Evolutionary conservation across 1,284 basidiomycete species (phyloP).

Genomic region (Tilletia indica): DNA sequence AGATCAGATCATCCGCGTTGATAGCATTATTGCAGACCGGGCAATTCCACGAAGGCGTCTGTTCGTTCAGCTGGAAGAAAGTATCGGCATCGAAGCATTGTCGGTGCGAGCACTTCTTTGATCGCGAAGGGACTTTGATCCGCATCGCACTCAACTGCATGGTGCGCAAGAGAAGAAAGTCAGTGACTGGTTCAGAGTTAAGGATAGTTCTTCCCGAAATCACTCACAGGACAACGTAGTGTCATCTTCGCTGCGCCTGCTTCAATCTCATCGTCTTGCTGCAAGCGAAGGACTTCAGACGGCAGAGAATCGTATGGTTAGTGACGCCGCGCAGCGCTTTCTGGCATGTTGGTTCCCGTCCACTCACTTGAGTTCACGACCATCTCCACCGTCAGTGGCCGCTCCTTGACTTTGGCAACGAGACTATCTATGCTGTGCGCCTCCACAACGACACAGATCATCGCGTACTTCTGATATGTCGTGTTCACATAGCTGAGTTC

Average conservation of each 20-base stretch:
- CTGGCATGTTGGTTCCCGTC: neutral
- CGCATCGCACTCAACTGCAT: conserved; percentile 80
- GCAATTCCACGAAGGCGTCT: conserved; percentile 92
- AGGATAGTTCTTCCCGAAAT: neutral
- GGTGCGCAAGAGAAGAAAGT: neutral
- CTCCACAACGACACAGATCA: conserved; percentile 8
- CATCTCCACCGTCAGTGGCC: conserved; percentile 40
- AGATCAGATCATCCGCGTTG: conserved; percentile 75
- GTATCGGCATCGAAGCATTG: conserved; percentile 95
- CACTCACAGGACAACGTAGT: conserved; percentile 42
- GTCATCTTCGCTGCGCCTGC: conserved; percentile 46
- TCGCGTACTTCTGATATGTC: conserved; percentile 21
- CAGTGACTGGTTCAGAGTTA: neutral
- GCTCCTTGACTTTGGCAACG: conserved; percentile 36
- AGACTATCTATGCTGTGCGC: conserved; percentile 35
- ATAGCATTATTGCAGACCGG: conserved; percentile 86
- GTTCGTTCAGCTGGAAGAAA: conserved; percentile 93
- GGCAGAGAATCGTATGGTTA: neutral
- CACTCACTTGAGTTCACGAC: conserved; percentile 33
- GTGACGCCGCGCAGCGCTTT: neutral
- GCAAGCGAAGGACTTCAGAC: conserved; percentile 32
- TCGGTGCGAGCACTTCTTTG: conserved; percentile 78
- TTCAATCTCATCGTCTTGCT: conserved; percentile 51
- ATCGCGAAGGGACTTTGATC: conserved; percentile 79
- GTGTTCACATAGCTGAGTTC: conserved; percentile 48